phyloP scores from a whole-genome alignment of 495 filamentous ascomycete genomes.

The Neurospora hispaniola region DNA sequence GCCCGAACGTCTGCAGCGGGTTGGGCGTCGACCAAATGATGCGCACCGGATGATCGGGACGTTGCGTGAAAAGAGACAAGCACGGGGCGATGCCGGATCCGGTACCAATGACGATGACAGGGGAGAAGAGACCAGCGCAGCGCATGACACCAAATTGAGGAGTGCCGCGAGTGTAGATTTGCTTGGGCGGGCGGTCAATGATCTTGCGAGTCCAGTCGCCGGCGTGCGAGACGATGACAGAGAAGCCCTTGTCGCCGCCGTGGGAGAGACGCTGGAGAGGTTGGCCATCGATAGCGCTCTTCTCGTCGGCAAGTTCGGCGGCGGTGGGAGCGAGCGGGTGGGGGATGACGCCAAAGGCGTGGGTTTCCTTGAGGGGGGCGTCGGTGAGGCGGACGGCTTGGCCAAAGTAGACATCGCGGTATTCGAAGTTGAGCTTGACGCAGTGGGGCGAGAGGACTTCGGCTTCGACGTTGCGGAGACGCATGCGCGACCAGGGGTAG shows the following conservation, averaged over 20 bases:
- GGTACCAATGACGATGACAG: slow-evolving; percentile 66
- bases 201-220: slow-evolving; percentile 71
- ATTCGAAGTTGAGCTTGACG: slow-evolving; percentile 58
- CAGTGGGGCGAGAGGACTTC: slow-evolving; percentile 61
- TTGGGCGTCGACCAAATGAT: slow-evolving; percentile 41
- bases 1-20: slow-evolving; percentile 36
- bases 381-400: slow-evolving; percentile 43
- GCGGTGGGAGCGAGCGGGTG: slow-evolving; percentile 17
- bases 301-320: neutral
- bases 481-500: slow-evolving; percentile 59
- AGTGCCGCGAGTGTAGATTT: slow-evolving; percentile 45
- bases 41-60: slow-evolving; percentile 28
- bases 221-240: slow-evolving; percentile 62
- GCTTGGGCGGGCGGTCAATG: slow-evolving; percentile 49
- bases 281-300: slow-evolving; percentile 16
- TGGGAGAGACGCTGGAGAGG: slow-evolving; percentile 45
- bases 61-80: slow-evolving; percentile 38
- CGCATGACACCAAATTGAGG: slow-evolving; percentile 61
- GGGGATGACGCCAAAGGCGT: slow-evolving; percentile 71
- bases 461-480: slow-evolving; percentile 46
- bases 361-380: slow-evolving; percentile 62
- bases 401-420: slow-evolving; percentile 46
- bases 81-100: slow-evolving; percentile 74
- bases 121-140: slow-evolving; percentile 56
- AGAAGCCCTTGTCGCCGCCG: slow-evolving; percentile 48